Conservation (phyloP, 225 moss, liverwort and hornwort species). For the Thuidium tamariscinum region DNA sequence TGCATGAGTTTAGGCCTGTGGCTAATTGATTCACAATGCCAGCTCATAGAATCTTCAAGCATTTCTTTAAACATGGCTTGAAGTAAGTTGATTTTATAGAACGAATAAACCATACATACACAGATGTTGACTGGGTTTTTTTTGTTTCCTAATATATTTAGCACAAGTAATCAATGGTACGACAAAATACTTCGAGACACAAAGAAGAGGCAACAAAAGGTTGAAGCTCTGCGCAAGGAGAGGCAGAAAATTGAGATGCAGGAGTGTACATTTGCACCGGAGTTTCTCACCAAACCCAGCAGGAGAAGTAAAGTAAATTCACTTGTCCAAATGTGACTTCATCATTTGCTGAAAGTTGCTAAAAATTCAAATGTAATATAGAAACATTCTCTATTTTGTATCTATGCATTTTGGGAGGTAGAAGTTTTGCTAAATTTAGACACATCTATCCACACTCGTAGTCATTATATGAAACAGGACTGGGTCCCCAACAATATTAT, state of each 20-base stretch:
- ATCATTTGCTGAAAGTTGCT: background rate
- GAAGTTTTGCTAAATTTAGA: background rate
- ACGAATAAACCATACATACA: background rate
- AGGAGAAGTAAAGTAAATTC: slow-evolving; percentile 28
- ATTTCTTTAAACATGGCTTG: background rate
- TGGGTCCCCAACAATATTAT: background rate
- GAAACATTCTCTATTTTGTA: background rate
- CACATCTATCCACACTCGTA: too few species aligned
- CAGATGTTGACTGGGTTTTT: background rate
- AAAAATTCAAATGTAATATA: too few species aligned
- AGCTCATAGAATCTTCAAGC: background rate
- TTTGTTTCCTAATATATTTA: slow-evolving; percentile 5
- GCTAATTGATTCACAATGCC: background rate
- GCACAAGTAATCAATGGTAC: slow-evolving; percentile 79
- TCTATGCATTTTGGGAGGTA: background rate
- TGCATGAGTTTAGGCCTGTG: background rate
- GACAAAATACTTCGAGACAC: slow-evolving; percentile 44
- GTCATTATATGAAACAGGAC: background rate
- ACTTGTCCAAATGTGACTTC: background rate
- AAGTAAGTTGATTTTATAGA: background rate
- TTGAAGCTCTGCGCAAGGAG: slow-evolving; percentile 61
- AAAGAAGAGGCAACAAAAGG: slow-evolving; percentile 50
- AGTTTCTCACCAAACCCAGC: slow-evolving; percentile 32
- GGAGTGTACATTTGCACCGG: slow-evolving; percentile 79
- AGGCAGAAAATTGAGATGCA: slow-evolving; percentile 67